Evolutionary conservation across 768 basidiomycete species (phyloP).

Genomic region (Tephrocybe sp.): DNA sequence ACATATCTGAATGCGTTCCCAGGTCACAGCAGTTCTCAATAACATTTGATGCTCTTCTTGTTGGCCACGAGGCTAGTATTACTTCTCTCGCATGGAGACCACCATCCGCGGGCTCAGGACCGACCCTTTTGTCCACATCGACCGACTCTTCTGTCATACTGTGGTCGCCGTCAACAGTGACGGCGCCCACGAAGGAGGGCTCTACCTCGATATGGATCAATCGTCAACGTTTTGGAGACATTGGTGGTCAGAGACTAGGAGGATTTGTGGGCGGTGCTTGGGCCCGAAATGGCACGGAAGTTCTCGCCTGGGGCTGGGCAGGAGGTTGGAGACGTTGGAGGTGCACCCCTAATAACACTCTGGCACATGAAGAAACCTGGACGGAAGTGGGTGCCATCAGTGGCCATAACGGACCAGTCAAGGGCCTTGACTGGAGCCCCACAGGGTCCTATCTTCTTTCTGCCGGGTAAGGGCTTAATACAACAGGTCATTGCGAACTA

Average conservation of each 20-base stretch:
- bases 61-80: slow-evolving; percentile 95
- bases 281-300: slow-evolving; percentile 59
- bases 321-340: slow-evolving; percentile 93
- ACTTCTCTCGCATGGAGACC: slow-evolving; percentile 88
- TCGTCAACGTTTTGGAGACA: slow-evolving; percentile 87
- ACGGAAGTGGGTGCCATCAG: slow-evolving; percentile 70
- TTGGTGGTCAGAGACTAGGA: slow-evolving; percentile 86
- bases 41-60: slow-evolving; percentile 88
- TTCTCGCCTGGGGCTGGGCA: slow-evolving; percentile 88
- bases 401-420: slow-evolving; percentile 84
- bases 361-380: slow-evolving; percentile 53
- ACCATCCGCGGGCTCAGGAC: slow-evolving; percentile 19
- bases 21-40: slow-evolving; percentile 62
- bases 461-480: slow-evolving; percentile 54
- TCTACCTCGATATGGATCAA: slow-evolving; percentile 85
- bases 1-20: not conserved
- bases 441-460: slow-evolving; percentile 84
- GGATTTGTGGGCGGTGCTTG: slow-evolving; percentile 93
- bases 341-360: slow-evolving; percentile 24
- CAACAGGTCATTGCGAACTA: not conserved
- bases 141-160: slow-evolving; percentile 94
- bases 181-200: slow-evolving; percentile 30
- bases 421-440: slow-evolving; percentile 84
- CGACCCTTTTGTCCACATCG: slow-evolving; percentile 84
- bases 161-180: slow-evolving; percentile 76